A percentile compares a stretch with the other conserved stretches of the same genome.
Evolutionary conservation across 306 rosid genomes (phyloP).

Genomic region (Lathyrus aphaca): DNA sequence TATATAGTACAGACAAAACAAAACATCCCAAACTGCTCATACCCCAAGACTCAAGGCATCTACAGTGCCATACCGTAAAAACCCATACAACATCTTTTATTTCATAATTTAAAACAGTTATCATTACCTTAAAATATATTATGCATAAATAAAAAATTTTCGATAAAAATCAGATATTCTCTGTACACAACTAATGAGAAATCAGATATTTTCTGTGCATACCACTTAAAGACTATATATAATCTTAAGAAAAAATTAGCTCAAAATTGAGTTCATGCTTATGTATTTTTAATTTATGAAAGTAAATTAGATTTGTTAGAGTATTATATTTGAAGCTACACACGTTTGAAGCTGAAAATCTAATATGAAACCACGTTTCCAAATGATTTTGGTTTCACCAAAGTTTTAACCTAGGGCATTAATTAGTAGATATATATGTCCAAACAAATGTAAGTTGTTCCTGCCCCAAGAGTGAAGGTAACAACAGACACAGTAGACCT

Average conservation of each 20-base stretch:
- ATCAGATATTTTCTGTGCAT: accelerated
- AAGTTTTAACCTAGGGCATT: constrained; percentile 10
- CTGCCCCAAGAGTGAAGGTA: constrained; percentile 25
- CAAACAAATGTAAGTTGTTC: not conserved
- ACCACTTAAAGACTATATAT: no score
- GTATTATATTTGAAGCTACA: not conserved
- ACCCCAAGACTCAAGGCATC: constrained; percentile 33
- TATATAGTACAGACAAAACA: constrained; percentile 25
- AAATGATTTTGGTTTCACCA: constrained; percentile 20
- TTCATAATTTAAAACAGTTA: not conserved
- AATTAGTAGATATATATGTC: not conserved
- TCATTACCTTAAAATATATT: not conserved
- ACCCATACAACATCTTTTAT: not conserved
- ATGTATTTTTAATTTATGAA: not conserved
- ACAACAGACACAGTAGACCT: not conserved
- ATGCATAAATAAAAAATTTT: not conserved
- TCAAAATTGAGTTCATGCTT: no score
- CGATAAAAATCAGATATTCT: no score
- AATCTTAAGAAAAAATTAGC: no score
- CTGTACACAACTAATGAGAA: no score
- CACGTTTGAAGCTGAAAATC: not conserved
- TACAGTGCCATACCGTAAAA: constrained; percentile 13
- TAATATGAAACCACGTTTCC: not conserved
- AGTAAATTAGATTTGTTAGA: not conserved
- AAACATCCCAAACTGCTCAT: constrained; percentile 39